Evolutionary conservation across 2,329 filamentous ascomycete species (phyloP).

Genomic region (Fusarium falciforme): DNA sequence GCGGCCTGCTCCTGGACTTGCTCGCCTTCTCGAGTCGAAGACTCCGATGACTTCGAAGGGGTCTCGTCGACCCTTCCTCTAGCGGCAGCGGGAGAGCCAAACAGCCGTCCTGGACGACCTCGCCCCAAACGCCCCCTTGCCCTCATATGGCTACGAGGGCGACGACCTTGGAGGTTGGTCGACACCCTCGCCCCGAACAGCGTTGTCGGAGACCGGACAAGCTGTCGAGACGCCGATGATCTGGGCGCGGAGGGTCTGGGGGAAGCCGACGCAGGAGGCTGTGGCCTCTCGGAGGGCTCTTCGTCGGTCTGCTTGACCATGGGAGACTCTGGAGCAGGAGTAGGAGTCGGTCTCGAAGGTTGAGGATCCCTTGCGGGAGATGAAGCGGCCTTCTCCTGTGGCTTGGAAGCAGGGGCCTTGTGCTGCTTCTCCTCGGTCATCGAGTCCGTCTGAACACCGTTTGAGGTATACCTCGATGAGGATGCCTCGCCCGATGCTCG

Average conservation of each 20-base stretch:
- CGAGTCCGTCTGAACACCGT: conserved; percentile 8
- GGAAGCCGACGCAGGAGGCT: background rate
- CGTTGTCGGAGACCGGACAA: background rate
- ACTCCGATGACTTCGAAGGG: background rate
- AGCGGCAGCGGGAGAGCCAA: background rate
- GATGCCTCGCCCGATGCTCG: background rate
- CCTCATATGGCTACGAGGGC: background rate
- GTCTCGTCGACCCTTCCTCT: background rate
- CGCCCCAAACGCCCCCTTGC: background rate
- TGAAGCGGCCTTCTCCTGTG: background rate
- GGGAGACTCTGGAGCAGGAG: background rate
- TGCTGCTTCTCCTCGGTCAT: background rate
- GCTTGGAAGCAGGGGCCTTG: background rate
- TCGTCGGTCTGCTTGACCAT: background rate
- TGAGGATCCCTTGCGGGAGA: background rate
- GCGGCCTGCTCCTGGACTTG: background rate
- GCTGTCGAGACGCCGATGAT: background rate
- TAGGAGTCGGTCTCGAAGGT: background rate
- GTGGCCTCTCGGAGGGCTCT: background rate
- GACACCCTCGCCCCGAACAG: background rate
- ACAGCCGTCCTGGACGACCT: background rate
- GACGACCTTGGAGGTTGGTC: background rate
- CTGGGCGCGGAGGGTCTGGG: background rate
- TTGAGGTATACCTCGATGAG: background rate
- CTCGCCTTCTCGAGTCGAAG: background rate